Evolutionary conservation across 192 early-diverging fungal genomes (phyloP), one percentile per base, ranked within the genome.

Genomic region (Nowakowskiella sp.): DNA sequence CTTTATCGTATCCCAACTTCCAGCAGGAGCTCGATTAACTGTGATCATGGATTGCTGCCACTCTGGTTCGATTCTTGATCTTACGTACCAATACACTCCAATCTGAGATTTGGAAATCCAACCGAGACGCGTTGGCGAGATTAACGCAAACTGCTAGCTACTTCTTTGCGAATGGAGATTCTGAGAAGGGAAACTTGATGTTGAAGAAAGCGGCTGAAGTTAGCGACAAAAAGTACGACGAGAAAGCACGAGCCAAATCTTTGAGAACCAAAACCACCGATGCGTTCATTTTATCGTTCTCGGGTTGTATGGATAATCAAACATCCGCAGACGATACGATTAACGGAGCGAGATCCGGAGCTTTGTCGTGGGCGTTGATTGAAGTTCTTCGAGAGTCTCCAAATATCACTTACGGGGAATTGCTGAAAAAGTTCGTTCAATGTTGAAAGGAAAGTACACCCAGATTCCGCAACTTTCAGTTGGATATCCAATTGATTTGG

Each of bases 11-110:
- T 71, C 70, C 13, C 51, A 65, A 8, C 58, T 74, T 42, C 83
- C 83, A 21, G 68, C 61, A 16, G 78, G 88, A 24, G 82, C 76
- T 42, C 80, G 87, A 21, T 58, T 91, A 56, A 91, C 89, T 1
- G 86, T 79, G 0, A 79, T 91, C 31, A 88, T 87, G 64, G 89
- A 91, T 64, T 89, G 84, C 47, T 91, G 89, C 59, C 85, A 91
- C 56, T 86, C 84, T 30, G 89, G 87, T 16, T 83, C 89, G 0
- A 86, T 80, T 0, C 68, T 91, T 29, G 88, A 90, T 63, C 65
- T 90, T 39, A 86, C 88, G 1, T 90, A 78, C 58, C 72, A 80
- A 53, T 90, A 90, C 56, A 79, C 80, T 28, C 85, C 83, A 19
- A 33, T 71, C 42, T 86, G 88, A 31, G 70, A 75, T 54, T 60